Evolutionary conservation across 495 filamentous ascomycete species (phyloP).

Genomic region (Coniosporium apollinis): DNA sequence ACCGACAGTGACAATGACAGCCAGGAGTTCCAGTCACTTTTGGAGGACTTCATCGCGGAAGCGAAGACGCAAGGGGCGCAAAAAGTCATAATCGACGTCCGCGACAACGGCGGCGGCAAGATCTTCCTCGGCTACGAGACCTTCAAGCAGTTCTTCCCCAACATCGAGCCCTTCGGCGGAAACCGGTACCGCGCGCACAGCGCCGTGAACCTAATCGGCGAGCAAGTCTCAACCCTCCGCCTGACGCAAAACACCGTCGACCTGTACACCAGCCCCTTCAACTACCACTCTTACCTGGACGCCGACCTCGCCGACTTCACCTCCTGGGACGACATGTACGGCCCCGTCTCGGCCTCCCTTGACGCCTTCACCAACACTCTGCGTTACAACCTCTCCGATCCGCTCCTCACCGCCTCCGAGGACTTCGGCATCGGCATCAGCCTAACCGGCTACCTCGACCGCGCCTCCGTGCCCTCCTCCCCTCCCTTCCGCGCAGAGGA

Average conservation of each 20-base stretch:
- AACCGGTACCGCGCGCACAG: constrained; percentile 28
- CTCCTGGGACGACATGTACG: constrained; percentile 38
- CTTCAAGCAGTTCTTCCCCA: constrained; percentile 38
- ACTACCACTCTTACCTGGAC: background rate
- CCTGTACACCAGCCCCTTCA: constrained; percentile 15
- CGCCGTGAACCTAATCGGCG: constrained; percentile 27
- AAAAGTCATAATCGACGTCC: constrained; percentile 36
- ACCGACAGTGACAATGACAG: constrained; percentile 16
- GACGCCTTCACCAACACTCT: constrained; percentile 32
- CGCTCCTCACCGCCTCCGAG: constrained; percentile 21
- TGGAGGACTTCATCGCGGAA: constrained; percentile 26
- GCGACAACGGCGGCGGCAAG: constrained; percentile 36
- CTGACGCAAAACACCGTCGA: constrained; percentile 26
- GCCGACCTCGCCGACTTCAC: constrained; percentile 22
- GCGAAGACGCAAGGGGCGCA: constrained; percentile 22
- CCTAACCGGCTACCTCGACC: constrained; percentile 9
- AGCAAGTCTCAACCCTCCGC: no score
- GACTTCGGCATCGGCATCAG: constrained; percentile 9
- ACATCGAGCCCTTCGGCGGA: constrained; percentile 26
- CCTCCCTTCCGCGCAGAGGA: constrained; percentile 12
- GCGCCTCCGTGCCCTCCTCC: constrained; percentile 6
- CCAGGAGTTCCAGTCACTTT: constrained; percentile 23
- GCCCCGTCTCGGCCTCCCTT: constrained; percentile 25
- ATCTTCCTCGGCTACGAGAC: constrained; percentile 27
- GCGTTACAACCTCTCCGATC: constrained; percentile 33